A percentile compares a stretch with the other conserved stretches of the same genome.
Conservation (phyloP, 208 protist species). For the Acanthamoeba triangularis region DNA sequence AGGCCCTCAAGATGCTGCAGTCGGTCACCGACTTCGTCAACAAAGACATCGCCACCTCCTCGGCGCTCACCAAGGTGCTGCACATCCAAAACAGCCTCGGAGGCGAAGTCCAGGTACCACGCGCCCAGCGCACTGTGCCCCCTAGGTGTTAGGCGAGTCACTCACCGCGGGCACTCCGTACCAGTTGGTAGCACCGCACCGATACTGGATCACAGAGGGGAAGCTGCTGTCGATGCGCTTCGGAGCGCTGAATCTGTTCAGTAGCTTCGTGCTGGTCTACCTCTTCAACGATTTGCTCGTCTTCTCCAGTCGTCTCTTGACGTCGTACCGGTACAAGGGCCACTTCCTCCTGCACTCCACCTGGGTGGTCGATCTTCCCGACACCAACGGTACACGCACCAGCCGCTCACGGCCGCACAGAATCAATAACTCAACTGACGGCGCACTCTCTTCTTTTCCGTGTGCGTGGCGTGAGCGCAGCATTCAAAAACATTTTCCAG, state of each 20-base stretch:
- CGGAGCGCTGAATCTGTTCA: conserved; percentile 26
- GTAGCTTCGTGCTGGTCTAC: conserved; percentile 49
- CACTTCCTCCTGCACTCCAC: conserved; percentile 68
- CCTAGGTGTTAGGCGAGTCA: background rate
- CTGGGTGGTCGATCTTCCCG: conserved; percentile 65
- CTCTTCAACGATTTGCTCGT: conserved; percentile 67
- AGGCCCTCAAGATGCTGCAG: conserved; percentile 66
- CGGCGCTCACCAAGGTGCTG: conserved; percentile 52
- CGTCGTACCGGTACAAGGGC: conserved; percentile 61
- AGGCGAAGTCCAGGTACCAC: conserved; percentile 48
- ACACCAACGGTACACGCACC: conserved; percentile 35
- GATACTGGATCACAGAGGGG: conserved; percentile 62
- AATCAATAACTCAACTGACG: background rate
- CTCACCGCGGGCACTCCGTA: too few relatives aligned
- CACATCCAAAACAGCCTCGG: conserved; percentile 73
- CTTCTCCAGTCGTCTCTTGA: conserved; percentile 42
- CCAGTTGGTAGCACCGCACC: conserved; percentile 56
- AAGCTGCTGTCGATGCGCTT: conserved; percentile 68
- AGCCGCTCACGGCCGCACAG: background rate
- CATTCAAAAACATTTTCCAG: conserved; percentile 72
- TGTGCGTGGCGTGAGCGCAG: background rate
- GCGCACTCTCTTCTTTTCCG: too few relatives aligned
- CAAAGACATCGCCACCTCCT: conserved; percentile 74
- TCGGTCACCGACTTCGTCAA: conserved; percentile 72
- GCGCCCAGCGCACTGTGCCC: background rate